A percentile compares a stretch with the other conserved stretches of the same genome.
Evolutionary conservation across 73 alveolate species (phyloP).

Genomic region (Durusdinium trenchii): DNA sequence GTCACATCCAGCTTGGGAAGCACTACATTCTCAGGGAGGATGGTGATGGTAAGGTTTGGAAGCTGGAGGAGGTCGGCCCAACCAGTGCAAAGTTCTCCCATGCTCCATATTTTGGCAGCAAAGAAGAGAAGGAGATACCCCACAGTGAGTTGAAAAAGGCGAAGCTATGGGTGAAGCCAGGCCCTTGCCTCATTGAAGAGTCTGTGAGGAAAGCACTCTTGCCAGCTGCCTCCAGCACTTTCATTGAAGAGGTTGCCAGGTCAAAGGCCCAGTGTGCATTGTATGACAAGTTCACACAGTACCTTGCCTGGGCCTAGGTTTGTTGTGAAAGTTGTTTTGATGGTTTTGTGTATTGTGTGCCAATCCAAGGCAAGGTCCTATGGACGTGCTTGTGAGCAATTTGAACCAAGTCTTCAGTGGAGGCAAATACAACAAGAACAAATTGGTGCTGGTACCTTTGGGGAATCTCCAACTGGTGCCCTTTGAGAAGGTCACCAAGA

Average conservation of each 20-base stretch:
- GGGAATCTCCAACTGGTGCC: not conserved
- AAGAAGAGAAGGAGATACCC: not conserved
- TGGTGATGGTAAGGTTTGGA: not conserved
- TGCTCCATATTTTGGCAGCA: not conserved
- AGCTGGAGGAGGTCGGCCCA: not conserved
- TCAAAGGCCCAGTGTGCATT: not conserved
- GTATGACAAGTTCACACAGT: not conserved
- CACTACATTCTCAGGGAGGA: not conserved
- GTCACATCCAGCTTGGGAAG: not conserved
- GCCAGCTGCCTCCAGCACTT: not conserved
- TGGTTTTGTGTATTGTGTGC: not conserved
- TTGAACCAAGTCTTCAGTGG: not conserved
- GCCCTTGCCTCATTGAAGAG: not conserved
- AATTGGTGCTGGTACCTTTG: constrained; percentile 20
- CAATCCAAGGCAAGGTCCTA: not conserved
- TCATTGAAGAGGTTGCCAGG: not conserved
- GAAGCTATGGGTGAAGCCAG: constrained; percentile 20
- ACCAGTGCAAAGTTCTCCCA: not conserved
- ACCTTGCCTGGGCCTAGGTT: not conserved
- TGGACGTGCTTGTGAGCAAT: not conserved
- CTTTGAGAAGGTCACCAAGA: not conserved
- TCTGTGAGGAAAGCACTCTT: not conserved
- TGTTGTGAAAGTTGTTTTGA: not conserved
- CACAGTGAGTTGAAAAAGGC: not conserved
- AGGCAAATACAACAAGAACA: not conserved